Percentiles rank a stretch among this genome's conserved stretches.
Conservation (phyloP, 768 basidiomycete genomes). For the Pilatotrama ljubarskyi region DNA sequence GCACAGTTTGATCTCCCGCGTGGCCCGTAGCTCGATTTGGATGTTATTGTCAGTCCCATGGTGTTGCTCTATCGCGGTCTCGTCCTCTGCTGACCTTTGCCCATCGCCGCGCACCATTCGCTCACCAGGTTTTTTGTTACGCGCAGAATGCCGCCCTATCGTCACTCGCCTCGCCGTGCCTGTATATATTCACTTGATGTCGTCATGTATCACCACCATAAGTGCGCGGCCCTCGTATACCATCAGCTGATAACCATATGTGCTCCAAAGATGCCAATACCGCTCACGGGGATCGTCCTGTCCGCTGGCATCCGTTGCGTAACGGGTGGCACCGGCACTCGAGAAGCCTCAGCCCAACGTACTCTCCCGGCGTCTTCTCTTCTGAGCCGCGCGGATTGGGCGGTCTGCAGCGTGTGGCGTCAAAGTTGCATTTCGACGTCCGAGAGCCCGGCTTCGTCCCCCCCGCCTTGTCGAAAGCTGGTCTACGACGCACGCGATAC, state of each 20-base stretch:
- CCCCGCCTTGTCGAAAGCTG: too few relatives aligned
- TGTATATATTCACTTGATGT: too few relatives aligned
- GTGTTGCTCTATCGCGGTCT: neutral
- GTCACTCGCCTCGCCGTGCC: too few relatives aligned
- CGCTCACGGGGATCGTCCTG: constrained; percentile 1
- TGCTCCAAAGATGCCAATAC: neutral
- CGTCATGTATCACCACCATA: too few relatives aligned
- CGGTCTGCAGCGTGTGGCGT: constrained; percentile 2
- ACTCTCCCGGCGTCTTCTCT: neutral
- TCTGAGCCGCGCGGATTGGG: neutral
- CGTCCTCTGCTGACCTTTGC: neutral
- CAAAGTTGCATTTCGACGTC: constrained; percentile 1
- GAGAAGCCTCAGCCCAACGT: neutral
- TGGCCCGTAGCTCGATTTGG: constrained; percentile 1
- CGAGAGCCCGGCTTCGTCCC: too few relatives aligned
- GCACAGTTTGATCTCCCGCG: constrained; percentile 7
- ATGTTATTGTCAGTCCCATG: constrained; percentile 4
- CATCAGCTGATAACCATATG: neutral
- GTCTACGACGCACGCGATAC: neutral
- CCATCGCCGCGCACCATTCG: too few relatives aligned
- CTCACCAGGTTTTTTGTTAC: neutral
- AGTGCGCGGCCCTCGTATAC: neutral
- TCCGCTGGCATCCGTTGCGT: neutral
- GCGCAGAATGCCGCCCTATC: neutral
- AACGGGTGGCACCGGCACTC: neutral